phyloP scores from a whole-genome alignment of 345 rosid species.

The Anastatica hierochuntica region DNA sequence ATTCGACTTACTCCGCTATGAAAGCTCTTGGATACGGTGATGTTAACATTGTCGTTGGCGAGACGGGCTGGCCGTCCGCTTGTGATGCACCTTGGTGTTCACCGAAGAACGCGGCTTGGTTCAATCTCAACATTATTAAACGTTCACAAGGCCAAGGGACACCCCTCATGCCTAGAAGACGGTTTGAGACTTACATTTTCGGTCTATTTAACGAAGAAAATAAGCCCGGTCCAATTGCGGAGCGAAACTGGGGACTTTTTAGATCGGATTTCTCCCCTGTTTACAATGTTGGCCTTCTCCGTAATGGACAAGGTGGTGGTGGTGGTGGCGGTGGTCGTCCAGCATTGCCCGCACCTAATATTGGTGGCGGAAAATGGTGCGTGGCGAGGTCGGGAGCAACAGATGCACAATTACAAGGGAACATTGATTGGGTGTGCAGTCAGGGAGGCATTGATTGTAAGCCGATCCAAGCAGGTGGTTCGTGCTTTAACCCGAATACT shows the following conservation, averaged over 20 bases:
- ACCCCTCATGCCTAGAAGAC: slow-evolving; percentile 66
- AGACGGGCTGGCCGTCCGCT: slow-evolving; percentile 82
- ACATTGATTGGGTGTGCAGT: slow-evolving; percentile 54
- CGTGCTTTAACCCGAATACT: slow-evolving; percentile 47
- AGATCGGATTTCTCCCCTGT: slow-evolving; percentile 59
- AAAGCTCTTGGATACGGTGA: slow-evolving; percentile 52
- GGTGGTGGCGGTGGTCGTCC: slow-evolving; percentile 12
- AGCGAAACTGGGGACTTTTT: slow-evolving; percentile 73
- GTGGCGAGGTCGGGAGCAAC: slow-evolving; percentile 37
- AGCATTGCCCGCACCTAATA: slow-evolving; percentile 13
- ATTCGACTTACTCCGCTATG: slow-evolving; percentile 64
- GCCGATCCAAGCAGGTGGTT: slow-evolving; percentile 65
- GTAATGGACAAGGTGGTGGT: slow-evolving; percentile 24
- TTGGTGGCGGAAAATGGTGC: slow-evolving; percentile 42
- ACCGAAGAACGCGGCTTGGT: slow-evolving; percentile 41
- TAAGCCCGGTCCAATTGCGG: slow-evolving; percentile 58
- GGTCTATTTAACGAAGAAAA: slow-evolving; percentile 70
- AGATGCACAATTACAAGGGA: slow-evolving; percentile 42
- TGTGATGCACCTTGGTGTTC: slow-evolving; percentile 50
- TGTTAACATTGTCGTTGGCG: slow-evolving; percentile 54
- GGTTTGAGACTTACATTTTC: slow-evolving; percentile 63
- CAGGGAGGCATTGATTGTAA: slow-evolving; percentile 64
- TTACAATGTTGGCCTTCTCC: slow-evolving; percentile 48
- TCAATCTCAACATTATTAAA: slow-evolving; percentile 42
- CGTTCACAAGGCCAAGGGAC: slow-evolving; percentile 51